phyloP scores from a whole-genome alignment of 345 rosid genomes.

The Carallia brachiata region DNA sequence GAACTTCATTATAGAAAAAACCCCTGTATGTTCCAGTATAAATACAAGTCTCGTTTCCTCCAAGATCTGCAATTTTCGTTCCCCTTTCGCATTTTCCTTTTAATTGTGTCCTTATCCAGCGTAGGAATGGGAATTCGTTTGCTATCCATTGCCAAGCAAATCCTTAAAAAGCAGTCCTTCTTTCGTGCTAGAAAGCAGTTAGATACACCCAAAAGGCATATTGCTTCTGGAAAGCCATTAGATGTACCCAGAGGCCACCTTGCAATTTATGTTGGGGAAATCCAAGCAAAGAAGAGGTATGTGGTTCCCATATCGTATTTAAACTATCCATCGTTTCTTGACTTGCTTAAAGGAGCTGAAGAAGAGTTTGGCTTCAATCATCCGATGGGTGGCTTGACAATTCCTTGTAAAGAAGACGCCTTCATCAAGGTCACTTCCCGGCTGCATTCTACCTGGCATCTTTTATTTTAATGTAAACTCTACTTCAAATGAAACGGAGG shows the following conservation, averaged over 20 bases:
- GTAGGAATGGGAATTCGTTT: constrained; percentile 1
- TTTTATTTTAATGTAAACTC: no score
- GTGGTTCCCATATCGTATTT: constrained; percentile 41
- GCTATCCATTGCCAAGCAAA: constrained; percentile 5
- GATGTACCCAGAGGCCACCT: constrained; percentile 19
- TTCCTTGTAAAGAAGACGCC: constrained; percentile 43
- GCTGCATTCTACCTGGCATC: constrained; percentile 16
- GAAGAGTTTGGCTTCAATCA: constrained; percentile 46
- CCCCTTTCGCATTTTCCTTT: no score
- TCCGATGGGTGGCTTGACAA: constrained; percentile 50
- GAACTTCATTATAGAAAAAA: no score
- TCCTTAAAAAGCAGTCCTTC: constrained; percentile 3
- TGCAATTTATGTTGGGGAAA: constrained; percentile 16
- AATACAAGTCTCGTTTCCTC: no score
- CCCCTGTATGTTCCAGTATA: no score
- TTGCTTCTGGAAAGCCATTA: background rate
- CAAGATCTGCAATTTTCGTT: no score
- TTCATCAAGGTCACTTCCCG: constrained; percentile 36
- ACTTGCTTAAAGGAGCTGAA: constrained; percentile 34
- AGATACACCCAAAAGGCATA: constrained; percentile 15
- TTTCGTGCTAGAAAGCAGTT: background rate
- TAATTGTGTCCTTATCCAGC: no score
- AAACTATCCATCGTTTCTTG: constrained; percentile 41
- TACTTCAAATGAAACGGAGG: no score
- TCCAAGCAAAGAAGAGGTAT: constrained; percentile 30